Conservation (phyloP, 441 rosid species). For the Geranium incanum region DNA sequence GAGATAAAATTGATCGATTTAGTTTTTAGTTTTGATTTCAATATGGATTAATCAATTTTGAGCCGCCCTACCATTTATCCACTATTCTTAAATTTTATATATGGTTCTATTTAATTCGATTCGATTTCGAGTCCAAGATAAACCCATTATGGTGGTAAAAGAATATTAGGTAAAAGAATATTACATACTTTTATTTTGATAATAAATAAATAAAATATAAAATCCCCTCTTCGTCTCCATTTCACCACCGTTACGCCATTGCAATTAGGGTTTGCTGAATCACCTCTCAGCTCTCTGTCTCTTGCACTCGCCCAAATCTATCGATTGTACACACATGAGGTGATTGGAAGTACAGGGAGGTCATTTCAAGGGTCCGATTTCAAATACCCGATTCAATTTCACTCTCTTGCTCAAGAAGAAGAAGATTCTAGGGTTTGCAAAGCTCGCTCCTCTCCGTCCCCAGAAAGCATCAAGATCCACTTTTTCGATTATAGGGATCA, state of each 20-base stretch:
- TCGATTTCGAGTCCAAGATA: too few relatives aligned
- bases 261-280: neutral
- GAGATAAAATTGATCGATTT: too few relatives aligned
- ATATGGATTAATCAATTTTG: too few relatives aligned
- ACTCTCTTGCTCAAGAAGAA: neutral
- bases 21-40: too few relatives aligned
- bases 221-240: neutral
- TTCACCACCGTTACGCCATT: neutral
- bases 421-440: neutral
- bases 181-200: too few relatives aligned
- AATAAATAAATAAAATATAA: too few relatives aligned
- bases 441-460: neutral
- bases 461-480: neutral
- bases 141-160: too few relatives aligned
- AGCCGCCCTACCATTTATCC: too few relatives aligned
- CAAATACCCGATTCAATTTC: neutral
- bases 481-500: neutral
- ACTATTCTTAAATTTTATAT: too few relatives aligned
- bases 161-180: too few relatives aligned
- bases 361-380: neutral
- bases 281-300: neutral
- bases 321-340: neutral
- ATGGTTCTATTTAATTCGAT: too few relatives aligned
- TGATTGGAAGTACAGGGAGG: neutral
- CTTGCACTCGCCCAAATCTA: neutral